phyloP scores from a whole-genome alignment of 768 basidiomycete genomes.

The Pulveroboletus sp. region DNA sequence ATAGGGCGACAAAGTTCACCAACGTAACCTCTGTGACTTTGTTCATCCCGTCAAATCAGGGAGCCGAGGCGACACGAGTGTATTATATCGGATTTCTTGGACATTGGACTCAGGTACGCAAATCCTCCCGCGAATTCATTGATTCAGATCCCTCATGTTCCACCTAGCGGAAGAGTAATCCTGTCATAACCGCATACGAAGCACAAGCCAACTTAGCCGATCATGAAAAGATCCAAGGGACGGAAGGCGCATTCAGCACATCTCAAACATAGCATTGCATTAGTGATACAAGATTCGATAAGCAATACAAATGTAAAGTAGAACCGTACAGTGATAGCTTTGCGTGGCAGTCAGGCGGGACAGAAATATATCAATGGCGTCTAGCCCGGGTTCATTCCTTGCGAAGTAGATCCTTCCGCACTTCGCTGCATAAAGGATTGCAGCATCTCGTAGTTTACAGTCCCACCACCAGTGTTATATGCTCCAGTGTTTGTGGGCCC shows the following conservation, averaged over 20 bases:
- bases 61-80: constrained; percentile 70
- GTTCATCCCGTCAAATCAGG: constrained; percentile 78
- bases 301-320: constrained; percentile 14
- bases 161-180: constrained; percentile 67
- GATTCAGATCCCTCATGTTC: constrained; percentile 1
- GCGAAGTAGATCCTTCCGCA: constrained; percentile 28
- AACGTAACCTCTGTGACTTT: constrained; percentile 79
- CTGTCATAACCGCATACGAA: constrained; percentile 86
- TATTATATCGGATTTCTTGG: constrained; percentile 89
- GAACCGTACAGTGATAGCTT: constrained; percentile 1
- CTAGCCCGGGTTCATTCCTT: constrained; percentile 19
- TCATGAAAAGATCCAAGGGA: constrained; percentile 84
- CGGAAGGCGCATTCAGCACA: constrained; percentile 54
- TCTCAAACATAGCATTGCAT: constrained; percentile 34
- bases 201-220: constrained; percentile 84
- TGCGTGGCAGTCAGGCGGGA: no score
- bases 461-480: constrained; percentile 23
- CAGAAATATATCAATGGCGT: neutral
- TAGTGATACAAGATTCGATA: neutral
- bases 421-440: constrained; percentile 46
- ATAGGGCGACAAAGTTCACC: constrained; percentile 82
- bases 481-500: constrained; percentile 13
- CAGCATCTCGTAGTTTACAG: constrained; percentile 40
- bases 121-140: neutral
- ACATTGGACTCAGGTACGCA: constrained; percentile 69